Evolutionary conservation across 2,329 filamentous ascomycete genomes (phyloP).

Genomic region (Colletotrichum musae): DNA sequence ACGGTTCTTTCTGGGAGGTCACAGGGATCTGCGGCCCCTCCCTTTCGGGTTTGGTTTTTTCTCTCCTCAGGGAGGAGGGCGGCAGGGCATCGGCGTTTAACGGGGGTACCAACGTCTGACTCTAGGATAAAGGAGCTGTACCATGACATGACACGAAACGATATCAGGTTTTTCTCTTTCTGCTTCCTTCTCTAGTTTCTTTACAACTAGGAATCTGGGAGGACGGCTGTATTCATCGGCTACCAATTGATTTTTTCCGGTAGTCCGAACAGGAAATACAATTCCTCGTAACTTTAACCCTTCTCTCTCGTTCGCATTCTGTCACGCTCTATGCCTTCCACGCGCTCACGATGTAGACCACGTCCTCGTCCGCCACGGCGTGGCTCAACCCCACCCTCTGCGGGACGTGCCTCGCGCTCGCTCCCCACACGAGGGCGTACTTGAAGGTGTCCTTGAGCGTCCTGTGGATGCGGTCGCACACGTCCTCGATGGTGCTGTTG

Average conservation of each 20-base stretch:
- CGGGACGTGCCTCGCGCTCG: conserved; percentile 93
- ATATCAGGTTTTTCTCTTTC: conserved; percentile 41
- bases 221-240: conserved; percentile 36
- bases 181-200: conserved; percentile 25
- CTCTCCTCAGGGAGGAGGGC: conserved; percentile 17
- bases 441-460: conserved; percentile 99
- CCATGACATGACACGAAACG: conserved; percentile 43
- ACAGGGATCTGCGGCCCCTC: conserved; percentile 19
- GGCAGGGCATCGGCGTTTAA: conserved; percentile 37
- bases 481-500: conserved; percentile 93
- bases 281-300: conserved; percentile 23
- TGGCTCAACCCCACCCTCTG: conserved; percentile 92
- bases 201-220: conserved; percentile 20
- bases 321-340: conserved; percentile 70
- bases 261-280: conserved; percentile 35
- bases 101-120: conserved; percentile 33
- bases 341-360: conserved; percentile 76
- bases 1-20: conserved; percentile 16
- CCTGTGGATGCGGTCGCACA: conserved; percentile 95
- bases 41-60: background rate
- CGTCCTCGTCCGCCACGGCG: conserved; percentile 79
- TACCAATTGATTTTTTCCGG: conserved; percentile 7
- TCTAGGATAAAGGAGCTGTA: conserved; percentile 38
- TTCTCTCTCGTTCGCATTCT: background rate
- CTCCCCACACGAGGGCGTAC: conserved; percentile 98